A percentile compares a stretch with the other conserved stretches of the same genome.
Evolutionary conservation across 2,329 filamentous ascomycete genomes (phyloP).

Genomic region (Tolypocladium ophioglossoides): DNA sequence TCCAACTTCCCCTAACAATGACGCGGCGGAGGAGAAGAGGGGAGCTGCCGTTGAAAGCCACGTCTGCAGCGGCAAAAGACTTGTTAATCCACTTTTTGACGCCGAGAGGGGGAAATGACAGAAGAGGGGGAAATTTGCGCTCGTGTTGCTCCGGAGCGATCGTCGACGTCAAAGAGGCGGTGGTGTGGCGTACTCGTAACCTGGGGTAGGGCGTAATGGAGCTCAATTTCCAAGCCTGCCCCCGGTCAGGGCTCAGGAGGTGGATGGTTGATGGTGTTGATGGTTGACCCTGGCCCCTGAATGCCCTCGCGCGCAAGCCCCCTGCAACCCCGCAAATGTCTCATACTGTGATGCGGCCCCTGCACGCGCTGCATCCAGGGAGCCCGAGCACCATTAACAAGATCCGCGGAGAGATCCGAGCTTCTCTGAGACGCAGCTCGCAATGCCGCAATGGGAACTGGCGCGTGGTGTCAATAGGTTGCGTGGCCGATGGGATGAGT

Average conservation of each 20-base stretch:
- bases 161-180: not conserved
- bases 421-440: not conserved
- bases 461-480: not conserved
- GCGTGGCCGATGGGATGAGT: not conserved
- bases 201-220: not conserved
- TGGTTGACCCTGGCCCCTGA: not conserved
- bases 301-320: not conserved
- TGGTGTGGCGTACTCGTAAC: not conserved
- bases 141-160: not conserved
- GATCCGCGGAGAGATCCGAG: not conserved
- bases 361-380: not conserved
- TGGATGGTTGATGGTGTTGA: no score
- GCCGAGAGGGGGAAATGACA: not conserved
- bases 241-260: not conserved
- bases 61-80: not conserved
- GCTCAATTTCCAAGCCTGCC: not conserved
- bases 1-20: not conserved
- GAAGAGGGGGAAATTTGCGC: not conserved
- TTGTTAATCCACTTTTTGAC: not conserved
- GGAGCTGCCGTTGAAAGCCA: not conserved
- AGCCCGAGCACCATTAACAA: no score
- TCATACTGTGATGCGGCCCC: not conserved
- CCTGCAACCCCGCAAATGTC: constrained; percentile 7
- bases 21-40: not conserved
- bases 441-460: not conserved